Percentiles rank a stretch among this genome's conserved stretches.
Evolutionary conservation across 2,329 filamentous ascomycete species (phyloP).

Genomic region (Acrocalymma vagum): DNA sequence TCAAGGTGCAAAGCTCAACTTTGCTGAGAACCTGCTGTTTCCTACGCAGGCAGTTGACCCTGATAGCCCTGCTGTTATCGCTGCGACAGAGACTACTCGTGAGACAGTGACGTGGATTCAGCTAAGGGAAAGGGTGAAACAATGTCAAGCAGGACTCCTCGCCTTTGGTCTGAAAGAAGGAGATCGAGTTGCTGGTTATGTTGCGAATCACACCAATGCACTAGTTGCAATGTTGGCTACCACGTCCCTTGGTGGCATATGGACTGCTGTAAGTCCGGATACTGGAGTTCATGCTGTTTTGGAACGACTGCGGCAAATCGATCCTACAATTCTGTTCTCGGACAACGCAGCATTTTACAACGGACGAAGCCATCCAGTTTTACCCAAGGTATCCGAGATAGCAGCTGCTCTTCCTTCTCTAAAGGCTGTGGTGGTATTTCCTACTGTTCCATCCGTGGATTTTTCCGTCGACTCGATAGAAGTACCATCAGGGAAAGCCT

Average conservation of each 20-base stretch:
- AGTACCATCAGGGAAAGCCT: slow-evolving; percentile 40
- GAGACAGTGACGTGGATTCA: slow-evolving; percentile 79
- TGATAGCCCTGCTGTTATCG: slow-evolving; percentile 75
- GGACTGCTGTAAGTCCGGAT: slow-evolving; percentile 93
- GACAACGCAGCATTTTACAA: slow-evolving; percentile 93
- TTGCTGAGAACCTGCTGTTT: slow-evolving; percentile 93
- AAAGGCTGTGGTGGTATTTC: slow-evolving; percentile 76
- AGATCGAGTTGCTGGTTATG: slow-evolving; percentile 74
- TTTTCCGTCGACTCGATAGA: slow-evolving; percentile 52
- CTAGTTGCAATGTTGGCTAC: slow-evolving; percentile 88
- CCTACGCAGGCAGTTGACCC: slow-evolving; percentile 69
- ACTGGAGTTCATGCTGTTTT: slow-evolving; percentile 91
- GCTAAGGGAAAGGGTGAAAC: slow-evolving; percentile 78
- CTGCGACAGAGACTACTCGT: slow-evolving; percentile 76
- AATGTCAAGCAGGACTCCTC: slow-evolving; percentile 75
- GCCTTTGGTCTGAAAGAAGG: slow-evolving; percentile 69
- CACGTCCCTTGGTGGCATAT: slow-evolving; percentile 83
- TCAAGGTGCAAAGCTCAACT: slow-evolving; percentile 80
- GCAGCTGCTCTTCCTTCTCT: slow-evolving; percentile 72
- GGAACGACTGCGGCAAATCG: slow-evolving; percentile 85
- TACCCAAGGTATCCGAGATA: slow-evolving; percentile 81
- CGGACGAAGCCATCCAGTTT: slow-evolving; percentile 84
- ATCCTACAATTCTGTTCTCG: slow-evolving; percentile 81
- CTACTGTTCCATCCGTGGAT: slow-evolving; percentile 62
- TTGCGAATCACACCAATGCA: slow-evolving; percentile 89